A percentile compares a stretch with the other conserved stretches of the same genome.
phyloP scores from a whole-genome alignment of 2,329 filamentous ascomycete species.

The Nigrospora oryzae region DNA sequence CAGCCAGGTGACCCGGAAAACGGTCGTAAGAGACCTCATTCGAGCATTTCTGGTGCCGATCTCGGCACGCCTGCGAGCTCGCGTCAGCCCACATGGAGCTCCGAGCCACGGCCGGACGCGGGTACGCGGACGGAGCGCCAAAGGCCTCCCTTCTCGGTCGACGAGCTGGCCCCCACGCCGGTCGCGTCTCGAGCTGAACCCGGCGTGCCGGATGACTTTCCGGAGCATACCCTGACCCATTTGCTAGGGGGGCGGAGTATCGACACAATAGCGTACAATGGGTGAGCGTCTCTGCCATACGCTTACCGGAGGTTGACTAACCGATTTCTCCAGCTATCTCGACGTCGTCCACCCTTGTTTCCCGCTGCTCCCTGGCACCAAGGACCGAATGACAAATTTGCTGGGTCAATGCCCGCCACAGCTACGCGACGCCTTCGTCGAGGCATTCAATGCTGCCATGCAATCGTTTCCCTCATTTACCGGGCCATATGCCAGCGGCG shows the following conservation, averaged over 20 bases:
- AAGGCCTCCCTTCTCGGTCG: conserved; percentile 24
- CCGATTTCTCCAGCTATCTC: conserved; percentile 42
- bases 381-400: conserved; percentile 44
- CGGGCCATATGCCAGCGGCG: conserved; percentile 28
- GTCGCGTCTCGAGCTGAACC: conserved; percentile 23
- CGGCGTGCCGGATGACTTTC: no score
- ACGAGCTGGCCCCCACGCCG: conserved; percentile 37
- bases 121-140: conserved; percentile 22
- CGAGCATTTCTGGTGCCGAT: conserved; percentile 24
- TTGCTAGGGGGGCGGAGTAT: conserved; percentile 18
- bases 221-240: no score
- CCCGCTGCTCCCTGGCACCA: conserved; percentile 54
- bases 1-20: conserved; percentile 22
- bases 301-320: neutral
- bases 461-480: conserved; percentile 35
- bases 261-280: conserved; percentile 36
- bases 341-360: conserved; percentile 57
- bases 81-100: conserved; percentile 36
- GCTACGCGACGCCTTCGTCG: conserved; percentile 56
- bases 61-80: conserved; percentile 28
- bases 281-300: conserved; percentile 23
- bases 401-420: conserved; percentile 46
- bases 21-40: conserved; percentile 24
- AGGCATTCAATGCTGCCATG: conserved; percentile 53
- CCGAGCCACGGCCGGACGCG: conserved; percentile 36